Percentiles rank a stretch among this genome's conserved stretches.
phyloP scores from a whole-genome alignment of 1,284 basidiomycete genomes.

The Laetiporus sulphureus region DNA sequence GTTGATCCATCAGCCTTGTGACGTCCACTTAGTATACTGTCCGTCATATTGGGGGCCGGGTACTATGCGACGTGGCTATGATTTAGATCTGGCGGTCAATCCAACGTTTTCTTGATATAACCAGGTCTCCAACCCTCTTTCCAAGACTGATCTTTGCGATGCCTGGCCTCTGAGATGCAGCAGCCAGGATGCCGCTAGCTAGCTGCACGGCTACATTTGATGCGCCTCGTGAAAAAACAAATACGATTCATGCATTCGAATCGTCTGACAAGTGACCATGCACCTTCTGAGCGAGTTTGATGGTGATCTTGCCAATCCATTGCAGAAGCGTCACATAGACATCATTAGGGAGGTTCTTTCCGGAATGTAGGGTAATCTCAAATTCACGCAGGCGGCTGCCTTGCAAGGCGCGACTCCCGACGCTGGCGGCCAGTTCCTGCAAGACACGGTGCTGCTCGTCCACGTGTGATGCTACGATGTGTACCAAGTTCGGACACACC shows the following conservation, averaged over 20 bases:
- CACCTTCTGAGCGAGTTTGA: too few species aligned
- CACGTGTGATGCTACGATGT: not conserved
- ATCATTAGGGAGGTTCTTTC: not conserved
- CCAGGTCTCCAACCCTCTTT: too few species aligned
- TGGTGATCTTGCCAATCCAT: not conserved
- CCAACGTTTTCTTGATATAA: too few species aligned
- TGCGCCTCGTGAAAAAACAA: too few species aligned
- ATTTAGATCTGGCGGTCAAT: too few species aligned
- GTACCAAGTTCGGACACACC: not conserved
- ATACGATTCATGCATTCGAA: too few species aligned
- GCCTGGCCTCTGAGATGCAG: not conserved
- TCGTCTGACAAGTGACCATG: too few species aligned
- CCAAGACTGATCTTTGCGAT: not conserved
- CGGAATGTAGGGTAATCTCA: not conserved
- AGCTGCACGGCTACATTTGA: too few species aligned
- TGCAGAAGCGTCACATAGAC: not conserved
- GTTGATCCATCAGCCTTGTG: too few species aligned
- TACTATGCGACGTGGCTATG: too few species aligned
- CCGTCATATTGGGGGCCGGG: too few species aligned
- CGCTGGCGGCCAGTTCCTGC: not conserved
- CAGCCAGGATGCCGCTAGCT: not conserved
- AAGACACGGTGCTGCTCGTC: conserved; percentile 2
- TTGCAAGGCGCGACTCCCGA: not conserved
- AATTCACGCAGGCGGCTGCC: not conserved
- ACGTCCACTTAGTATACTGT: too few species aligned